A percentile compares a stretch with the other conserved stretches of the same genome.
Conservation (phyloP, 1,139 yeast species). For the Yarrowia galli region DNA sequence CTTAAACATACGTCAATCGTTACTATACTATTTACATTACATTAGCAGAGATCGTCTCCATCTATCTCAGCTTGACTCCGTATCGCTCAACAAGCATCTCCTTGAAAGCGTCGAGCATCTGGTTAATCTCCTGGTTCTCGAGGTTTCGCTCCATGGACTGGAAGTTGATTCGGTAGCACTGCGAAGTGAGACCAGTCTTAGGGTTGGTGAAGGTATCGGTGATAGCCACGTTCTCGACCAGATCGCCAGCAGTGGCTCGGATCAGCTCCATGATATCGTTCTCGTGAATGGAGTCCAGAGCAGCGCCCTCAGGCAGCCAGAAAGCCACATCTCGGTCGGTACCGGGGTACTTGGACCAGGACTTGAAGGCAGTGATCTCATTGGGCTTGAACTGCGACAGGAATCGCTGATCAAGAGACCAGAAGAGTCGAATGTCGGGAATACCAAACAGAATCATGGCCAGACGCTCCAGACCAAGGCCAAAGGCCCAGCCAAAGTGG, state of each 20-base stretch:
- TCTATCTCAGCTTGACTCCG: slow-evolving; percentile 64
- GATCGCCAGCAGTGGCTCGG: slow-evolving; percentile 79
- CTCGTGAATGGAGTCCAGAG: slow-evolving; percentile 62
- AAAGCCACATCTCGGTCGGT: slow-evolving; percentile 87
- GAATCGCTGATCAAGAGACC: slow-evolving; percentile 88
- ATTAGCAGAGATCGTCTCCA: background rate
- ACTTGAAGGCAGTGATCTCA: slow-evolving; percentile 73
- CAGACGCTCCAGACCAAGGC: slow-evolving; percentile 91
- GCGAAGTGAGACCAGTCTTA: slow-evolving; percentile 74
- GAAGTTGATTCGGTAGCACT: slow-evolving; percentile 88
- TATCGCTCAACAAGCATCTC: slow-evolving; percentile 59
- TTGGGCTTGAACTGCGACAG: slow-evolving; percentile 71
- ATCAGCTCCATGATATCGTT: slow-evolving; percentile 96
- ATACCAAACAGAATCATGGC: slow-evolving; percentile 96
- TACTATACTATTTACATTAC: background rate
- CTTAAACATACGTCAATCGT: too few relatives aligned
- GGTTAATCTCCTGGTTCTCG: slow-evolving; percentile 81
- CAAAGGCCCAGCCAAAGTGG: slow-evolving; percentile 91
- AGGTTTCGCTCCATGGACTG: slow-evolving; percentile 95
- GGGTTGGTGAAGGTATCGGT: slow-evolving; percentile 89
- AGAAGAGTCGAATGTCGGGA: slow-evolving; percentile 92
- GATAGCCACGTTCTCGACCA: slow-evolving; percentile 82
- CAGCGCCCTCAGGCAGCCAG: slow-evolving; percentile 67
- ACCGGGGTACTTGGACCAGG: slow-evolving; percentile 92
- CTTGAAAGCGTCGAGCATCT: slow-evolving; percentile 69